Evolutionary conservation across 768 basidiomycete species (phyloP).

Genomic region (Podaxis pistillaris): DNA sequence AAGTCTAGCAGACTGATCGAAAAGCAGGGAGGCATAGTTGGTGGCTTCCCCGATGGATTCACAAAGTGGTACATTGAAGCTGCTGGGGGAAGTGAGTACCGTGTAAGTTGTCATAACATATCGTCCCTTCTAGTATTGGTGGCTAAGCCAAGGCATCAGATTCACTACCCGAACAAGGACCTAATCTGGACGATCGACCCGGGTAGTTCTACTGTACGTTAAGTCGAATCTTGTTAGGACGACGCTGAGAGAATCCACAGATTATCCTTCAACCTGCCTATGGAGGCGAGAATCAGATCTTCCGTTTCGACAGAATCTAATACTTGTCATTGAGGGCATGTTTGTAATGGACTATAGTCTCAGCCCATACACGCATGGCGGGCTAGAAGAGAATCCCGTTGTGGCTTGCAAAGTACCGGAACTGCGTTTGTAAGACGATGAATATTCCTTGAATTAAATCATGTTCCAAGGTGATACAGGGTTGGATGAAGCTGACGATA

Average conservation of each 20-base stretch:
- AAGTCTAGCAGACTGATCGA: not conserved
- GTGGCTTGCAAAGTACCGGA: no score
- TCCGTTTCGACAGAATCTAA: not conserved
- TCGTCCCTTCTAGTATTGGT: not conserved
- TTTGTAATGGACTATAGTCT: no score
- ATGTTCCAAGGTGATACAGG: no score
- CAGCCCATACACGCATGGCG: no score
- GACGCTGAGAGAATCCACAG: not conserved
- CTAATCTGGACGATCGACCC: conserved; percentile 1
- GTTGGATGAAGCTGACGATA: no score
- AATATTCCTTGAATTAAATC: no score
- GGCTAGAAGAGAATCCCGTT: no score
- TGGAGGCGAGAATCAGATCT: not conserved
- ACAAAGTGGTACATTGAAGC: conserved; percentile 13
- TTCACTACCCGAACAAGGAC: conserved; percentile 10
- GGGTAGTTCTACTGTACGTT: not conserved
- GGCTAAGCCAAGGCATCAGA: not conserved
- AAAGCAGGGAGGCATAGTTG: not conserved
- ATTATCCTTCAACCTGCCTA: not conserved
- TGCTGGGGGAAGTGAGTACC: conserved; percentile 1
- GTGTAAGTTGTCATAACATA: not conserved
- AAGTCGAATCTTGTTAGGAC: not conserved
- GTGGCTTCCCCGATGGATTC: conserved; percentile 10
- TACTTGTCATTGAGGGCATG: no score
- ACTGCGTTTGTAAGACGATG: no score